phyloP scores from a whole-genome alignment of 495 filamentous ascomycete genomes.

The Parathielavia hyrcaniae region DNA sequence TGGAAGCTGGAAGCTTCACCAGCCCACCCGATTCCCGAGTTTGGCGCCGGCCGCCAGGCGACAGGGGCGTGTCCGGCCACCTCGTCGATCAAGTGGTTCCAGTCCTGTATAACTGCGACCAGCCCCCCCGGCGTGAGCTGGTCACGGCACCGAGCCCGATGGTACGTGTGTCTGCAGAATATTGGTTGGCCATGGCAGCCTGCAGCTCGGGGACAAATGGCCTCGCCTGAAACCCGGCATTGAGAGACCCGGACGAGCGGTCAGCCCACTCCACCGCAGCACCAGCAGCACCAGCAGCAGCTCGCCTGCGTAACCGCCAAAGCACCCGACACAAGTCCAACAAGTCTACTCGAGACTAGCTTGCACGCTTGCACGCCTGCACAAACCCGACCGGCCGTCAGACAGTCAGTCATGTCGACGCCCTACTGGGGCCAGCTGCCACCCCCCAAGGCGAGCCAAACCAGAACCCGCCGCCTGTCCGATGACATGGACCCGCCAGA shows the following conservation, averaged over 20 bases:
- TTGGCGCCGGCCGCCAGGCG: not conserved
- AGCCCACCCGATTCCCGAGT: not conserved
- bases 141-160: conserved; percentile 24
- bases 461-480: conserved; percentile 40
- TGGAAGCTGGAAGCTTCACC: too few species aligned
- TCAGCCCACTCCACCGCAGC: conserved; percentile 2
- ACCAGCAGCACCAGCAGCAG: not conserved
- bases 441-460: conserved; percentile 32
- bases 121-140: conserved; percentile 13
- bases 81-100: not conserved
- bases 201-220: conserved; percentile 30
- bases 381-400: conserved; percentile 31
- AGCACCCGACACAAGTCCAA: not conserved
- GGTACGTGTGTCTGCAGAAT: conserved; percentile 43
- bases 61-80: conserved; percentile 9
- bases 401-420: conserved; percentile 36
- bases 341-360: not conserved
- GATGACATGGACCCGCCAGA: conserved; percentile 36
- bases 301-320: not conserved
- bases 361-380: conserved; percentile 6
- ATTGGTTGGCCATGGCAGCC: conserved; percentile 37
- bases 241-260: conserved; percentile 2
- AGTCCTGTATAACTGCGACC: conserved; percentile 15
- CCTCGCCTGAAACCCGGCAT: not conserved
- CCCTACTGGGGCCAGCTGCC: conserved; percentile 42